Evolutionary conservation across 2,329 filamentous ascomycete species (phyloP).

Genomic region (Paraphoma sp.): DNA sequence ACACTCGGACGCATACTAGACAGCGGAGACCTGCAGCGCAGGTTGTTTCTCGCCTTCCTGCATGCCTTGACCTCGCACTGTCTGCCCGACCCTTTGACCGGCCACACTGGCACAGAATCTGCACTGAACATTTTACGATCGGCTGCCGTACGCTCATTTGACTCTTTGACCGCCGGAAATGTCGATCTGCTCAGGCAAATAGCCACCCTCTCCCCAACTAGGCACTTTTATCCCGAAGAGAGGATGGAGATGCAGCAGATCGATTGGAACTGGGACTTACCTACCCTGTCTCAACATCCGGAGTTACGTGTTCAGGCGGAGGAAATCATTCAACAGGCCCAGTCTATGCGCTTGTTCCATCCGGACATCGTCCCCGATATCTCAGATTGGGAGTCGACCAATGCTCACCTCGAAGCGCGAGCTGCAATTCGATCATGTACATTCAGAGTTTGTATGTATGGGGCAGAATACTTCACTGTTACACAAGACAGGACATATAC

Average conservation of each 20-base stretch:
- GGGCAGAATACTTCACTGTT: slow-evolving; percentile 35
- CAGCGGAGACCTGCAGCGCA: no score
- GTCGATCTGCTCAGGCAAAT: slow-evolving; percentile 32
- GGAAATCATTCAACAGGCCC: slow-evolving; percentile 32
- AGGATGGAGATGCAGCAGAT: slow-evolving; percentile 56
- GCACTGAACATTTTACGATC: slow-evolving; percentile 58
- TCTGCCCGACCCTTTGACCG: no score
- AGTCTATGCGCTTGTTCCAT: slow-evolving; percentile 21
- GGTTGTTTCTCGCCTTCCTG: no score
- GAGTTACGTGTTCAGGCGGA: slow-evolving; percentile 27
- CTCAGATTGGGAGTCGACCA: slow-evolving; percentile 4
- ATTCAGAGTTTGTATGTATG: slow-evolving; percentile 39
- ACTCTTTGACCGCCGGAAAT: slow-evolving; percentile 36
- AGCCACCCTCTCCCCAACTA: slow-evolving; percentile 39
- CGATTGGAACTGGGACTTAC: slow-evolving; percentile 50
- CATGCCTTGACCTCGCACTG: no score
- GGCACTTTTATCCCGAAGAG: slow-evolving; percentile 55
- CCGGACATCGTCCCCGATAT: not conserved
- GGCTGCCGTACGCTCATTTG: slow-evolving; percentile 58
- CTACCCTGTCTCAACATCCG: slow-evolving; percentile 41
- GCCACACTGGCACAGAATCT: no score
- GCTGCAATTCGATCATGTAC: slow-evolving; percentile 37
- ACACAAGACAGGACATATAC: slow-evolving; percentile 30
- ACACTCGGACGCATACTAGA: no score
- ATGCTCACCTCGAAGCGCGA: slow-evolving; percentile 30